Evolutionary conservation across 2,329 filamentous ascomycete species (phyloP).

Genomic region (Apiospora kogelbergensis): DNA sequence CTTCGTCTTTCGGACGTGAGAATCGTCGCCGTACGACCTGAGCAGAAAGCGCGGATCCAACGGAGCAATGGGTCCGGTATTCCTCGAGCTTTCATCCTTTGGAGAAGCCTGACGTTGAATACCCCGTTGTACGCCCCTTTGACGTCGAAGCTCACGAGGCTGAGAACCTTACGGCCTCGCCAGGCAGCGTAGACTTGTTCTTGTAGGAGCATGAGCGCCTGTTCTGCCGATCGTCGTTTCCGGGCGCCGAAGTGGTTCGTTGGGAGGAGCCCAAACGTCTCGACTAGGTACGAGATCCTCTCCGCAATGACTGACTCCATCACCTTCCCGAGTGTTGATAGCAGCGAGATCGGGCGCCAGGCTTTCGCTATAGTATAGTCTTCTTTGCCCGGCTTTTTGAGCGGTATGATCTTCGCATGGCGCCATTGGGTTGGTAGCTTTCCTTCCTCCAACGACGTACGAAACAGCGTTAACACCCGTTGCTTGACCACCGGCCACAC

Average conservation of each 20-base stretch:
- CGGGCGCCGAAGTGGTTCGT: neutral
- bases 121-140: slow-evolving; percentile 42
- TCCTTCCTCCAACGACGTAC: no score
- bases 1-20: slow-evolving; percentile 13
- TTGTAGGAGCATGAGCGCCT: slow-evolving; percentile 32
- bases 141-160: slow-evolving; percentile 38
- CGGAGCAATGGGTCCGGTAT: slow-evolving; percentile 19
- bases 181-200: slow-evolving; percentile 28
- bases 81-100: slow-evolving; percentile 21
- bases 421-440: no score
- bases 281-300: neutral
- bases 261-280: neutral
- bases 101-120: slow-evolving; percentile 30
- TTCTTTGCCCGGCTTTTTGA: no score
- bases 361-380: no score
- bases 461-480: no score
- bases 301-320: neutral
- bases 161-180: slow-evolving; percentile 26
- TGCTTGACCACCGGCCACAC: no score
- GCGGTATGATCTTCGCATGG: no score
- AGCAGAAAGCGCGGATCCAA: slow-evolving; percentile 27
- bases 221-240: neutral
- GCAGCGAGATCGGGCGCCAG: no score
- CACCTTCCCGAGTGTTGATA: no score
- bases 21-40: slow-evolving; percentile 22